A percentile compares a stretch with the other conserved stretches of the same genome.
Conservation (phyloP, 345 rosid species). For the Heritiera littoralis region DNA sequence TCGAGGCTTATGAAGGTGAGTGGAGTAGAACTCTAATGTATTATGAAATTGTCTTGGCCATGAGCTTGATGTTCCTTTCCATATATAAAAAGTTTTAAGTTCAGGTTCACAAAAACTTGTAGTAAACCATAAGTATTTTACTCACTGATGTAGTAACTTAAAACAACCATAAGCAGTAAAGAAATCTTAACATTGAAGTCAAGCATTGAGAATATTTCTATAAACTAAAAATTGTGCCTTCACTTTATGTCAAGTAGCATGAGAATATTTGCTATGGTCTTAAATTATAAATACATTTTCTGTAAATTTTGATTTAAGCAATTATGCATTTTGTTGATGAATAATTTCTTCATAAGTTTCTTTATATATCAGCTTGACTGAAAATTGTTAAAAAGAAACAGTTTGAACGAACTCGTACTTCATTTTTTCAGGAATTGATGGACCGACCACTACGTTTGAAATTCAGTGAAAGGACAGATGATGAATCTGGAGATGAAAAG, state of each 20-base stretch:
- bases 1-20: slow-evolving; percentile 7
- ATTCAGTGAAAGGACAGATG: slow-evolving; percentile 48
- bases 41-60: not conserved
- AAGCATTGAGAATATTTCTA: not conserved
- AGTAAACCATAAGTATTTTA: not conserved
- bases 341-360: not conserved
- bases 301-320: not conserved
- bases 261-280: not conserved
- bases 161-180: not conserved
- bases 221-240: not conserved
- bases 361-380: not conserved
- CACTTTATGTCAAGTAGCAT: not conserved
- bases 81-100: not conserved
- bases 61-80: not conserved
- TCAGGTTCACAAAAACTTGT: not conserved
- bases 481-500: slow-evolving; percentile 46
- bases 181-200: not conserved
- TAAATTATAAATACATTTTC: not conserved
- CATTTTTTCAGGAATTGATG: slow-evolving; percentile 67
- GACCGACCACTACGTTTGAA: slow-evolving; percentile 75
- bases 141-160: not conserved
- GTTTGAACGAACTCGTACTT: not conserved
- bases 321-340: not conserved
- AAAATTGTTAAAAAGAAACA: not conserved
- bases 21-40: not conserved